phyloP scores from a whole-genome alignment of 2,329 filamentous ascomycete species.

The Nemania sp. region DNA sequence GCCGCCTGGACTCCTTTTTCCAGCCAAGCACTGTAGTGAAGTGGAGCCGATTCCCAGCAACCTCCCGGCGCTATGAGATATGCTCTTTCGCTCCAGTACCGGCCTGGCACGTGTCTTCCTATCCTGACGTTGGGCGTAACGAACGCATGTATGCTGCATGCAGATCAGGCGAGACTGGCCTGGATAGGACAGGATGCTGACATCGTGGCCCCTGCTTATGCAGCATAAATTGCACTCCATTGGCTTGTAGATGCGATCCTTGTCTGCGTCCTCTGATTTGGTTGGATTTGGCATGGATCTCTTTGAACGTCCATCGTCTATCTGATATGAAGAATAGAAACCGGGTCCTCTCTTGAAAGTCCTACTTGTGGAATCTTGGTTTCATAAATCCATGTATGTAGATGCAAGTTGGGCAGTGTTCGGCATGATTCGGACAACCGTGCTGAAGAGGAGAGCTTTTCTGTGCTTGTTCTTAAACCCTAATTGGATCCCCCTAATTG shows the following conservation, averaged over 20 bases:
- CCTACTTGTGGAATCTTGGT: constrained; percentile 6
- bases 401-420: not conserved
- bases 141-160: constrained; percentile 28
- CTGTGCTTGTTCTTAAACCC: not conserved
- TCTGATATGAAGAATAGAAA: not conserved
- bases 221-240: constrained; percentile 13
- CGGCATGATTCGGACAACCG: constrained; percentile 6
- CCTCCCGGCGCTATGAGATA: constrained; percentile 12
- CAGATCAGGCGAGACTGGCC: constrained; percentile 27
- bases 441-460: not conserved
- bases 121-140: constrained; percentile 32
- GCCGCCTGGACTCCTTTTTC: not conserved
- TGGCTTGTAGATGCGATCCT: constrained; percentile 14
- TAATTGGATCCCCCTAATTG: constrained; percentile 12
- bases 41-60: constrained; percentile 11
- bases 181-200: constrained; percentile 24
- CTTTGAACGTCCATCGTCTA: constrained; percentile 14
- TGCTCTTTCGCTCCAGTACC: constrained; percentile 30
- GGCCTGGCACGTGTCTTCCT: constrained; percentile 34
- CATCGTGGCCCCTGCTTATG: constrained; percentile 17
- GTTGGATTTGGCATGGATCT: constrained; percentile 10
- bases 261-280: constrained; percentile 12
- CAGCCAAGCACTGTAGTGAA: constrained; percentile 11
- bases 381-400: constrained; percentile 1
- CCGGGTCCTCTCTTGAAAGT: constrained; percentile 4